These are phyloP conservation scores for Euphorbia celastroides DNA, from an alignment of 441 rosid species.

Conservation along the genomic window DNA sequence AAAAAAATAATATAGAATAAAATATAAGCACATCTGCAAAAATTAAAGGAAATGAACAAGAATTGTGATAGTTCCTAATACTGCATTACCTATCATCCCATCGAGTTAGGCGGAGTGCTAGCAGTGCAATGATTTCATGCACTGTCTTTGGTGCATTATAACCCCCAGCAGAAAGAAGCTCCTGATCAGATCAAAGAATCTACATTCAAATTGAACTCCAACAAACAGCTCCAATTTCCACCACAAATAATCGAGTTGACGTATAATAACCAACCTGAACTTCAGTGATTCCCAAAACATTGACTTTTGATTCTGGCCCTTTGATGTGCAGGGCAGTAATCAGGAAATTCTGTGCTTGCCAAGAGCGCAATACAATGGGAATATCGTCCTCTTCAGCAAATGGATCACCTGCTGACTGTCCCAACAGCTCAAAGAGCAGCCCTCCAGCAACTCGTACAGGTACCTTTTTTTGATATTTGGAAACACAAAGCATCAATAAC, in stretches of 20 bases:
- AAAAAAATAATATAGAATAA: too few relatives aligned
- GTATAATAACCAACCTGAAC: conserved; percentile 81
- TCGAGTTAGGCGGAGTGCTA: conserved; percentile 73
- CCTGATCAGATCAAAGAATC: conserved; percentile 35
- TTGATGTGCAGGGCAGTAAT: conserved; percentile 73
- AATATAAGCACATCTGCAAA: too few relatives aligned
- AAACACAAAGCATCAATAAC: conserved; percentile 12
- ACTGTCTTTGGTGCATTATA: conserved; percentile 73
- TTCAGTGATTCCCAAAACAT: conserved; percentile 76
- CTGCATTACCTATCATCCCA: conserved; percentile 89
- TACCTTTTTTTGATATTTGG: too few relatives aligned
- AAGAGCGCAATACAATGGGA: conserved; percentile 86
- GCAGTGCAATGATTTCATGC: conserved; percentile 82
- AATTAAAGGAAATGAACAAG: not conserved
- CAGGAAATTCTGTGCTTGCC: conserved; percentile 87
- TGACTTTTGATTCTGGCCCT: conserved; percentile 42
- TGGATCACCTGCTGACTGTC: conserved; percentile 95
- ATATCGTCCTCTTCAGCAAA: conserved; percentile 74
- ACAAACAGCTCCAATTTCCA: conserved; percentile 5
- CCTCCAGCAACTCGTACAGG: conserved; percentile 98
- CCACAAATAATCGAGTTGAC: conserved; percentile 10
- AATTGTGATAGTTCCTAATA: not conserved
- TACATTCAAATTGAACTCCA: conserved; percentile 8
- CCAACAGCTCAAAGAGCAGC: conserved; percentile 86
- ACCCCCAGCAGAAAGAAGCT: conserved; percentile 80